Evolutionary conservation across 2,329 filamentous ascomycete species (phyloP).

Genomic region (Cordyceps tenuipes): DNA sequence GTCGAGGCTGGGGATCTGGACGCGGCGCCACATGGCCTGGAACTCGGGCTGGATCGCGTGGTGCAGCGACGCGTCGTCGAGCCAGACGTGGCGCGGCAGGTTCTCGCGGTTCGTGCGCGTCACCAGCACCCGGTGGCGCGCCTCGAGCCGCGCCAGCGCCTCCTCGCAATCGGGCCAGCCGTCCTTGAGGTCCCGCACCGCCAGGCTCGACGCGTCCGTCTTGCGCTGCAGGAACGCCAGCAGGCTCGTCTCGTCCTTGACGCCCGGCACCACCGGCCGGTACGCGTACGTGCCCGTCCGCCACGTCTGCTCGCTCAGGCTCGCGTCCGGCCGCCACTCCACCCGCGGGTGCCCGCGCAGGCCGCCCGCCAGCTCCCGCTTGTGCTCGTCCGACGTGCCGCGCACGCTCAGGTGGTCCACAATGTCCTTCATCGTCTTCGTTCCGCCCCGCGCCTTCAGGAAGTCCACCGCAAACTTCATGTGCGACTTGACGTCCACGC

Average conservation of each 20-base stretch:
- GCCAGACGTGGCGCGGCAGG: slow-evolving; percentile 77
- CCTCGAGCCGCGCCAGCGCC: slow-evolving; percentile 69
- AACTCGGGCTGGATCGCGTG: slow-evolving; percentile 77
- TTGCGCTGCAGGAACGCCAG: slow-evolving; percentile 74
- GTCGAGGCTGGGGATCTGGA: slow-evolving; percentile 65
- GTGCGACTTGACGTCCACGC: slow-evolving; percentile 75
- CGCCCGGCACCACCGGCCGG: slow-evolving; percentile 70
- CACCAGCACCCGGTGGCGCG: slow-evolving; percentile 71
- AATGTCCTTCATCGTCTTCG: slow-evolving; percentile 67
- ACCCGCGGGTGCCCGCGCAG: slow-evolving; percentile 57
- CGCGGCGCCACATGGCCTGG: slow-evolving; percentile 71
- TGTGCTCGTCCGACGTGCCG: slow-evolving; percentile 50
- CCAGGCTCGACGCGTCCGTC: slow-evolving; percentile 70
- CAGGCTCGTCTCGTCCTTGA: slow-evolving; percentile 68
- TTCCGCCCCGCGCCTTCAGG: slow-evolving; percentile 60
- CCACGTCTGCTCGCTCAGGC: slow-evolving; percentile 59
- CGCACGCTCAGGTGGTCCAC: slow-evolving; percentile 71
- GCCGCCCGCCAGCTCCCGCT: slow-evolving; percentile 57
- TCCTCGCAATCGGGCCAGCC: slow-evolving; percentile 84
- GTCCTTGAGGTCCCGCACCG: slow-evolving; percentile 87
- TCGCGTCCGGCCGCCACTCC: slow-evolving; percentile 45
- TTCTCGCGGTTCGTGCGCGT: slow-evolving; percentile 90
- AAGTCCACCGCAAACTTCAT: slow-evolving; percentile 81
- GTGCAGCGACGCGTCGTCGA: slow-evolving; percentile 71
- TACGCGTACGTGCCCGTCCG: slow-evolving; percentile 69